Base-by-base conservation (phyloP, 1,284 basidiomycete genomes). In the Quambalaria eucalypti region DNA sequence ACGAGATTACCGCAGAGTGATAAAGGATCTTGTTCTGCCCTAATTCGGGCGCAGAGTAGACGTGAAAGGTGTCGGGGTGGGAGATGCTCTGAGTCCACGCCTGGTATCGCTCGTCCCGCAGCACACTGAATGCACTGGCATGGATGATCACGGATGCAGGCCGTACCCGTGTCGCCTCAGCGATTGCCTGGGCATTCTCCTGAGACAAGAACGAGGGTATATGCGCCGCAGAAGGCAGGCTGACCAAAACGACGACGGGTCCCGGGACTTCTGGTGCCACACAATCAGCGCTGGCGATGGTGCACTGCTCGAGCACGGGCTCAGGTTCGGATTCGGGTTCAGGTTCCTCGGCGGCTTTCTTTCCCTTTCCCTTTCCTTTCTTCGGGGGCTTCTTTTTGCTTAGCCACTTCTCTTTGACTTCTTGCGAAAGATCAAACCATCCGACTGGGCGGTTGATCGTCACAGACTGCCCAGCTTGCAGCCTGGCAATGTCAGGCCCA, bases 21-120 rank as follows among this genome's bases (percentile, higher is more conserved):
- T 88, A 92, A 14, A 84, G 84, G 25, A 88, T 79, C 3, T 81
- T 82, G 76, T 93, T 83, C 4, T 83, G 77, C 39, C 78, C 78
- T 53, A 84, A 78, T 57, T 82, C 79, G 30, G 79, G 78, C 33
- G 87, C 85, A 16, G 86, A 79, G 42, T 61, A 36, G 55, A 74
- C 48, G 54, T 61, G 51, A 67, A 87, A 79, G n/a, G 81, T 81
- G 28, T 79, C 76, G 2, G 79, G 2, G 21, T 46, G 69, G 1
- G 81, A 81, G 65, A 88, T 87, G 0, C 78, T 78, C 25, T 78
- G 75, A 81, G 90, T 85, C 80, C 91, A 91, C 1, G 77, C 70
- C 56, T 81, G 81, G 73, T 92, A 95, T 48, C 81, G 77, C 36
- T 78, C 64, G 64, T 90, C 83, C 65, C 85, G 81, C 40, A 88